Conservation (phyloP, 371 early-diverging fungal genomes). For the Circinella umbellata region DNA sequence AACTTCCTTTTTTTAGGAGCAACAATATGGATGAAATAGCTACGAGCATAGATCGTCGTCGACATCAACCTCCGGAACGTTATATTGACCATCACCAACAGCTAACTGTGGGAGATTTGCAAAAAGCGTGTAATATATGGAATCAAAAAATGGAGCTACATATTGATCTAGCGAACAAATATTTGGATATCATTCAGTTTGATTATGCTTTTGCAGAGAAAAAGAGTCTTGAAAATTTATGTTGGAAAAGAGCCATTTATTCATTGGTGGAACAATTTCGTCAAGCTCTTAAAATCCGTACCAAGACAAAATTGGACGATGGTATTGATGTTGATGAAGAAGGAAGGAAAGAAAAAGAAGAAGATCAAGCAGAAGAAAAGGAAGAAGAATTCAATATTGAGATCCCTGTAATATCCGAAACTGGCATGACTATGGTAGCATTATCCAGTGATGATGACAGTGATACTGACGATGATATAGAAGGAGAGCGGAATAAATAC, state of each 20-base stretch:
- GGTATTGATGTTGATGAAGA: not conserved
- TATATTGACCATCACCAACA: not conserved
- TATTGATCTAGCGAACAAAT: constrained; percentile 47
- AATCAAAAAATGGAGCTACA: constrained; percentile 45
- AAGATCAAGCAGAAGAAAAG: constrained; percentile 21
- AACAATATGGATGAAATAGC: constrained; percentile 3
- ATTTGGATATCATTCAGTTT: constrained; percentile 51
- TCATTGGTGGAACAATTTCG: constrained; percentile 66
- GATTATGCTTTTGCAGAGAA: constrained; percentile 62
- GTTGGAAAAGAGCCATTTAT: constrained; percentile 71
- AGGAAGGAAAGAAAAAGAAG: not conserved
- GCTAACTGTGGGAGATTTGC: constrained; percentile 27
- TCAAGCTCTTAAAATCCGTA: constrained; percentile 40
- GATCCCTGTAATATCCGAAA: constrained; percentile 14
- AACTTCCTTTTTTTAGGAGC: constrained; percentile 17
- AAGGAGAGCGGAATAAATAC: not conserved
- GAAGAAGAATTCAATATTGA: constrained; percentile 19
- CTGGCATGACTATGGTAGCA: constrained; percentile 20
- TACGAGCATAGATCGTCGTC: constrained; percentile 5
- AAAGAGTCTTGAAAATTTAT: constrained; percentile 64
- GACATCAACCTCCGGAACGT: not conserved
- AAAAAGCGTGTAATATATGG: constrained; percentile 31
- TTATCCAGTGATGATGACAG: constrained; percentile 13
- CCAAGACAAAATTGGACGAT: not conserved
- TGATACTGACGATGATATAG: constrained; percentile 9